A percentile compares a stretch with the other conserved stretches of the same genome.
phyloP scores from a whole-genome alignment of 768 basidiomycete genomes.

The Hypsizygus marmoreus region DNA sequence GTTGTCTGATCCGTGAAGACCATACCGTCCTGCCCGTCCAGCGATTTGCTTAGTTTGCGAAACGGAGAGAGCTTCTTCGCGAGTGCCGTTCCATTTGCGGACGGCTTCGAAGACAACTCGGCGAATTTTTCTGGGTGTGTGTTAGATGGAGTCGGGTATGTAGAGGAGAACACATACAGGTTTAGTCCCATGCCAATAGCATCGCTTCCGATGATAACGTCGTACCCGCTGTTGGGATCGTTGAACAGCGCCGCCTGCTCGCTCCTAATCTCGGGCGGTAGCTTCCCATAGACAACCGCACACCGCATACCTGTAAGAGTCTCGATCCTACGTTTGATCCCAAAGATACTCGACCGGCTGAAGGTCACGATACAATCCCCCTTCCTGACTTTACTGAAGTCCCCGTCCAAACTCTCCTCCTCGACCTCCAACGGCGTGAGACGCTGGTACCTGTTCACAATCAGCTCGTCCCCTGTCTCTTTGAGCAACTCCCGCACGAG shows the following conservation, averaged over 20 bases:
- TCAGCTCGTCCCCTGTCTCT: slow-evolving; percentile 79
- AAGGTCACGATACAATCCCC: slow-evolving; percentile 96
- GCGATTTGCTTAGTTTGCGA: slow-evolving; percentile 94
- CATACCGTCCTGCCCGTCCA: slow-evolving; percentile 90
- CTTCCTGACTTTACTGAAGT: slow-evolving; percentile 60
- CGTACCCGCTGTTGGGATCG: slow-evolving; percentile 75
- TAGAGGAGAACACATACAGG: slow-evolving; percentile 58
- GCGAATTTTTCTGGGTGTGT: slow-evolving; percentile 79
- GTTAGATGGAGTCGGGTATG: slow-evolving; percentile 1
- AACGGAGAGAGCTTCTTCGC: slow-evolving; percentile 49
- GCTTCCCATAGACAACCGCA: slow-evolving; percentile 89
- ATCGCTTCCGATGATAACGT: slow-evolving; percentile 92
- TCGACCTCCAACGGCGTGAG: slow-evolving; percentile 83
- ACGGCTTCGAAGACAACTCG: slow-evolving; percentile 41
- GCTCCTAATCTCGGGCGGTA: slow-evolving; percentile 89
- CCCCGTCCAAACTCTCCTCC: slow-evolving; percentile 58
- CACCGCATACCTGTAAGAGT: slow-evolving; percentile 71
- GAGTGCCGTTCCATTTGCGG: slow-evolving; percentile 62
- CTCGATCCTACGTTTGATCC: slow-evolving; percentile 74
- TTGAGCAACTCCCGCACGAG: slow-evolving; percentile 70
- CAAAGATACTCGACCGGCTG: slow-evolving; percentile 73
- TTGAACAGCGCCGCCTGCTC: slow-evolving; percentile 95
- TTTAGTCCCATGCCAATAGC: slow-evolving; percentile 98
- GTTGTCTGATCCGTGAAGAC: slow-evolving; percentile 50
- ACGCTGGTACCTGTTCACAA: slow-evolving; percentile 82